Evolutionary conservation across 805 yeast species (phyloP), one percentile per base, ranked within the genome.

Genomic region (Martiniozyma abietophila): DNA sequence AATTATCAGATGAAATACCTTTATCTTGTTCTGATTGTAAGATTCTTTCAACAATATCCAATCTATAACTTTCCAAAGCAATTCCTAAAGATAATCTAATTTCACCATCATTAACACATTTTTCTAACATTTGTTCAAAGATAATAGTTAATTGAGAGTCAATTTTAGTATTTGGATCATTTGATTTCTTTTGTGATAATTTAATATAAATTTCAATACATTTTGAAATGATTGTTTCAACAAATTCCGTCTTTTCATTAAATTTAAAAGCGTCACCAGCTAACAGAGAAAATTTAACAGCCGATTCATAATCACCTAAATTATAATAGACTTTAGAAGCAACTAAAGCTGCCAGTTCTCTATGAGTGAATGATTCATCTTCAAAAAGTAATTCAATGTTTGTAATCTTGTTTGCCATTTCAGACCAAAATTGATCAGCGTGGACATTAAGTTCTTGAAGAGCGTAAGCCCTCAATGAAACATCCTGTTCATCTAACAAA

Each of bases 401-500:
- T 19, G 83, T 66, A 41, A 92, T 74, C 51, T 72, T 77, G 61
- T 92, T 92, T 38, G 98, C 94, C 38, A 92, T 82, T 64, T 92
- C 97, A 3, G 98, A 85, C 98, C 98, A 92, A 39, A 85, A 69
- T 58, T 84, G 88, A 61, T 86, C 95, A 33, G 85, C 96, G 32
- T 81, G 71, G 18, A 64, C 70, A 54, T 86, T 82, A 45, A 92
- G 72, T 14, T 94, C 77, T 37, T 78, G 65, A 51, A 92, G 69
- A 14, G 97, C 98, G 54, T 84, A 83, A 23, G 79, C 67, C 57
- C 85, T 88, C 46, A 92, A 72, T 34, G 69, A 59, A 32, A 71
- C 61, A 55, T 92, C 96, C 7, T 76, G 67, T 62, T 92, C 99
- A 42, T 76, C 75, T 53, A 92, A 68, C 43, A 92, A 72, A 25